Conservation (phyloP, 495 filamentous ascomycete genomes). For the Zalerion maritima region DNA sequence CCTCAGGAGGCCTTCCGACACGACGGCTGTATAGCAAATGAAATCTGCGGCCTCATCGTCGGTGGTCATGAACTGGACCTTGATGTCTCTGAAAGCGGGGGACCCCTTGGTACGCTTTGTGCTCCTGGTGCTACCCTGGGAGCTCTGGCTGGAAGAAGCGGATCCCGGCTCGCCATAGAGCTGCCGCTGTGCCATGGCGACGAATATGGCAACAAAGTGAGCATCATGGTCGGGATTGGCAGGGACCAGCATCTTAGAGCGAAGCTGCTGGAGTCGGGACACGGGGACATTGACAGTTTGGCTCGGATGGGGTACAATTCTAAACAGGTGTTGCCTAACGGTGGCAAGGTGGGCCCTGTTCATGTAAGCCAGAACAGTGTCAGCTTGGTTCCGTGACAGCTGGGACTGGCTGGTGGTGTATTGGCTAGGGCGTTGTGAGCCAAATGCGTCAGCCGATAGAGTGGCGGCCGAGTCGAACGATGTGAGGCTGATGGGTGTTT, state of each 20-base stretch:
- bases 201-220: conserved; percentile 23
- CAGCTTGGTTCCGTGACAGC: too few relatives aligned
- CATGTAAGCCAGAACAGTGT: conserved; percentile 30
- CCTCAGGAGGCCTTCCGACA: conserved; percentile 22
- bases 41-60: conserved; percentile 23
- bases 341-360: conserved; percentile 18
- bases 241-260: conserved; percentile 23
- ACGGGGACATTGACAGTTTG: conserved; percentile 19
- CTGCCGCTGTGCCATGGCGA: conserved; percentile 32
- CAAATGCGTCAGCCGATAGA: too few relatives aligned
- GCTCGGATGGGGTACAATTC: conserved; percentile 13
- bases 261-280: conserved; percentile 18
- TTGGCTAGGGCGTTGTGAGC: too few relatives aligned
- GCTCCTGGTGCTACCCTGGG: conserved; percentile 9
- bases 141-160: conserved; percentile 8
- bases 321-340: conserved; percentile 20
- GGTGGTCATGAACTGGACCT: conserved; percentile 24
- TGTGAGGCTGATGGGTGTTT: conserved; percentile 2
- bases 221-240: conserved; percentile 25
- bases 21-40: conserved; percentile 25
- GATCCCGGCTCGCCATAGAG: conserved; percentile 17
- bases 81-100: conserved; percentile 19
- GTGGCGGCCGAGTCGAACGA: conserved; percentile 25
- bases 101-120: conserved; percentile 4
- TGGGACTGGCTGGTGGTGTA: conserved; percentile 10